phyloP scores from a whole-genome alignment of 1,139 yeast species.

The Kodamaea derodonti region DNA sequence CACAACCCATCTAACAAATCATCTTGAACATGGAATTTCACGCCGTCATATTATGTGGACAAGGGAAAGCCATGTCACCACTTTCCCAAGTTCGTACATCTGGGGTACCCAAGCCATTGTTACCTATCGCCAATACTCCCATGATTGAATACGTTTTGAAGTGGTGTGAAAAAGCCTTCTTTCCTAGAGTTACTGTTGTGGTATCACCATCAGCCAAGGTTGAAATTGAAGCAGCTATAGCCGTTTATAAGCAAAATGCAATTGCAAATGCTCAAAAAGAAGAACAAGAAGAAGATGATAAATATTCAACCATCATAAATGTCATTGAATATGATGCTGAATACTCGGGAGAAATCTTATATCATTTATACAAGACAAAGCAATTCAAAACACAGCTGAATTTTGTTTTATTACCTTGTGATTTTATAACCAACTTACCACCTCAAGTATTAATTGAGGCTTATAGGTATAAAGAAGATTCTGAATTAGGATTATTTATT shows the following conservation, averaged over 20 bases:
- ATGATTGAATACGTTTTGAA: conserved; percentile 83
- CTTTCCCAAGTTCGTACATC: conserved; percentile 56
- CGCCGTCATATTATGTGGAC: conserved; percentile 86
- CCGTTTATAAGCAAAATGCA: conserved; percentile 38
- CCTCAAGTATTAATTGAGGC: conserved; percentile 86
- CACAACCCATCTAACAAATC: neutral
- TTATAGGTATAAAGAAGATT: conserved; percentile 63
- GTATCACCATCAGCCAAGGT: conserved; percentile 26
- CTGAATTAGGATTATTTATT: conserved; percentile 68
- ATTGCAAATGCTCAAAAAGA: conserved; percentile 3
- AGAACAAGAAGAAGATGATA: conserved; percentile 2
- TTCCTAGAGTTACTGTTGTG: conserved; percentile 48
- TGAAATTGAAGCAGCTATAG: conserved; percentile 37
- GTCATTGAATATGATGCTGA: conserved; percentile 45
- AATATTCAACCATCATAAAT: conserved; percentile 26
- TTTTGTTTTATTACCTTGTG: conserved; percentile 86
- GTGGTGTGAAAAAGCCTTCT: conserved; percentile 90
- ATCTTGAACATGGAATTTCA: conserved; percentile 71
- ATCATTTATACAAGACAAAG: conserved; percentile 42
- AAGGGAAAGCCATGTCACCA: conserved; percentile 70
- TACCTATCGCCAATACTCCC: conserved; percentile 90
- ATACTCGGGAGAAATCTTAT: conserved; percentile 62
- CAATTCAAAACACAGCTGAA: conserved; percentile 35
- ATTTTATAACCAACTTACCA: conserved; percentile 85
- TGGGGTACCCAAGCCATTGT: conserved; percentile 74